A percentile compares a stretch with the other conserved stretches of the same genome.
phyloP scores from a whole-genome alignment of 495 filamentous ascomycete species.

The Aspergillus panamensis region DNA sequence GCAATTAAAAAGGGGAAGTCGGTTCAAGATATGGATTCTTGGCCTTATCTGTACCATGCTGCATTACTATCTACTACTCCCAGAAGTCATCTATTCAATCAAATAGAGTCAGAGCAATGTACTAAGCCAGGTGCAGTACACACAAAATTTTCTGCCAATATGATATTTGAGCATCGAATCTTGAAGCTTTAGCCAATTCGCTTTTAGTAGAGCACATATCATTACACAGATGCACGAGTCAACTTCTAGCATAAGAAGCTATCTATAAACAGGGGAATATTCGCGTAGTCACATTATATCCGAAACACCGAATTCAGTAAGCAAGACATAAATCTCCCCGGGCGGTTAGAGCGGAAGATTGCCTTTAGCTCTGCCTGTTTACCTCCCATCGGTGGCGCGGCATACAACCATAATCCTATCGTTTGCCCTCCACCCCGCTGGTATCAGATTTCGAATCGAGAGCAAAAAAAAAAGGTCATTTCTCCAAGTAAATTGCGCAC shows the following conservation, averaged over 20 bases:
- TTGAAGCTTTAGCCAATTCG: no score
- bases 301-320: neutral
- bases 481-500: neutral
- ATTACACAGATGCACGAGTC: neutral
- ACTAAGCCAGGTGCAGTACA: slow-evolving; percentile 7
- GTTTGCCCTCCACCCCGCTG: no score
- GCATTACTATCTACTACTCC: neutral
- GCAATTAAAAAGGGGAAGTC: neutral
- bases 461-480: neutral
- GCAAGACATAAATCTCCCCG: no score
- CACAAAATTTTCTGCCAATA: neutral
- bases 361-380: no score
- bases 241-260: neutral
- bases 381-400: neutral
- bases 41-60: neutral
- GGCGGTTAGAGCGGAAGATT: no score
- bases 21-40: neutral
- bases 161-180: no score
- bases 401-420: neutral
- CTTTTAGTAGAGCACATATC: neutral
- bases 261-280: slow-evolving; percentile 7
- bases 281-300: slow-evolving; percentile 14
- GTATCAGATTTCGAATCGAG: no score
- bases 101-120: slow-evolving; percentile 1
- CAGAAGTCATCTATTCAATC: neutral